Conservation (phyloP, 2,329 filamentous ascomycete species). For the Teratosphaeriaceae sp. region DNA sequence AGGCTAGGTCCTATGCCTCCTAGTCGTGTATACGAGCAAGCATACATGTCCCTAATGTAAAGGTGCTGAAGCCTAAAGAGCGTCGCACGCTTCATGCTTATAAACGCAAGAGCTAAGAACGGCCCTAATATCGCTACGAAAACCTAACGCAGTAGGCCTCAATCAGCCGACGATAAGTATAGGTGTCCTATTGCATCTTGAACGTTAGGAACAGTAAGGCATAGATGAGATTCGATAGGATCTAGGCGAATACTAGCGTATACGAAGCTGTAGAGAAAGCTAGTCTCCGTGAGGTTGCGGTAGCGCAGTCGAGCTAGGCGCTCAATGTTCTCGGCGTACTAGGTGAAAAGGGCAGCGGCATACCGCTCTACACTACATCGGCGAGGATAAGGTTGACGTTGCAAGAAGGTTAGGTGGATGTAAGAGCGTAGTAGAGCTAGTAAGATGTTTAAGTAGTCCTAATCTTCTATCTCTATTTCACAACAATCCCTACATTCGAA, state of each 20-base stretch:
- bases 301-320: not conserved
- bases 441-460: slow-evolving; percentile 1
- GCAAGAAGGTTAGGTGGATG: not conserved
- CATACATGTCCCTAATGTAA: not conserved
- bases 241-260: not conserved
- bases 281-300: not conserved
- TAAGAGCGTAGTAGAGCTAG: not conserved
- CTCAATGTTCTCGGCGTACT: not conserved
- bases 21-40: not conserved
- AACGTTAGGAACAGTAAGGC: not conserved
- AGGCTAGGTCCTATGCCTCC: not conserved
- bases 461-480: not conserved
- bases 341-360: not conserved
- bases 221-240: not conserved
- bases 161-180: not conserved
- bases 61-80: not conserved
- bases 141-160: not conserved
- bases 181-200: not conserved
- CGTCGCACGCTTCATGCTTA: not conserved
- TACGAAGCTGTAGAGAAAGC: not conserved
- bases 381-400: not conserved
- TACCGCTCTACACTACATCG: not conserved
- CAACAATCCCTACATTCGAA: not conserved
- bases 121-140: not conserved
- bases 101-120: not conserved